A percentile compares a stretch with the other conserved stretches of the same genome.
Conservation (phyloP, 139 green algal genomes). For the Tetradesmus obliquus region DNA sequence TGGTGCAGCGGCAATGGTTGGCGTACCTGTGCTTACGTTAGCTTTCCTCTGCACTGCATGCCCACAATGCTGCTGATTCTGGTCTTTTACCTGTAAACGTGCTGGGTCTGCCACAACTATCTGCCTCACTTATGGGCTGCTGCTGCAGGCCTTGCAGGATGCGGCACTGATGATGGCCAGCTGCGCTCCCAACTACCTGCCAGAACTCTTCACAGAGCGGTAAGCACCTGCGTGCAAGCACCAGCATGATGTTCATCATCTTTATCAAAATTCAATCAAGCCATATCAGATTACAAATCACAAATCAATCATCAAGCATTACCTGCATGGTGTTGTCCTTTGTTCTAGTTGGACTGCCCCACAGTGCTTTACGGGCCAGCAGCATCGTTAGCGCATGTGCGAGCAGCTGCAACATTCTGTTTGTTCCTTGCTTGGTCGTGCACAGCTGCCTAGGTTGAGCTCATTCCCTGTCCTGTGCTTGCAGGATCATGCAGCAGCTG, state of each 20-base stretch:
- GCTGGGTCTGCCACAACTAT: not conserved
- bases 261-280: not conserved
- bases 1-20: too few relatives aligned
- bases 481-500: constrained; percentile 23
- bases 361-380: too few relatives aligned
- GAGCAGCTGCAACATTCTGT: too few relatives aligned
- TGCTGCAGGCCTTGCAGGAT: constrained; percentile 3
- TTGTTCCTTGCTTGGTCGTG: too few relatives aligned
- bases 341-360: not conserved
- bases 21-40: too few relatives aligned
- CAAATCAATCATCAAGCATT: not conserved
- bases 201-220: constrained; percentile 27
- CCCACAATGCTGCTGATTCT: not conserved
- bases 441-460: too few relatives aligned
- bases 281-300: too few relatives aligned
- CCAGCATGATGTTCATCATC: not conserved
- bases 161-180: not conserved
- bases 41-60: not conserved
- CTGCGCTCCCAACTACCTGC: constrained; percentile 24
- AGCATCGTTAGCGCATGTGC: too few relatives aligned
- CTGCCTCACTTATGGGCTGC: not conserved
- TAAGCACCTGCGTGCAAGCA: not conserved
- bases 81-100: too few relatives aligned
- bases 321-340: not conserved
- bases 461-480: too few relatives aligned